phyloP scores from a whole-genome alignment of 768 basidiomycete genomes.

The Stropharia rugosoannulata region DNA sequence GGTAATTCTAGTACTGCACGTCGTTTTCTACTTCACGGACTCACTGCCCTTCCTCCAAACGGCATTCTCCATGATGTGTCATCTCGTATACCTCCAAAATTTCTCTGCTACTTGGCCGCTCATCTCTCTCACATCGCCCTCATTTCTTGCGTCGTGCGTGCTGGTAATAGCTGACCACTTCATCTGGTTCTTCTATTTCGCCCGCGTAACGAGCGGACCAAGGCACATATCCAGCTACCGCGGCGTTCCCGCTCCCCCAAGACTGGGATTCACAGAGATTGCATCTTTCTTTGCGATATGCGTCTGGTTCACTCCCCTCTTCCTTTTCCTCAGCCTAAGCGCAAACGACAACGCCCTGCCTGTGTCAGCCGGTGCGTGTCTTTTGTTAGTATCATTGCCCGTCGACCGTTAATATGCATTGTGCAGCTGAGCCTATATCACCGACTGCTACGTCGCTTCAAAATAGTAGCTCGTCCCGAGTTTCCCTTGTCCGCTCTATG shows the following conservation, averaged over 20 bases:
- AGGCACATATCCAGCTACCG: conserved; percentile 53
- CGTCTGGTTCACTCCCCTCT: conserved; percentile 89
- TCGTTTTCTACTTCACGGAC: conserved; percentile 77
- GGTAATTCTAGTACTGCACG: conserved; percentile 78
- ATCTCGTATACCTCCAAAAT: conserved; percentile 89
- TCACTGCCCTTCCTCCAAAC: conserved; percentile 75
- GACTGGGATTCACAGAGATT: conserved; percentile 66
- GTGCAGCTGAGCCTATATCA: conserved; percentile 39
- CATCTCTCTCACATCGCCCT: conserved; percentile 83
- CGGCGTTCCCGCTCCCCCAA: conserved; percentile 25
- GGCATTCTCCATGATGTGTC: conserved; percentile 79
- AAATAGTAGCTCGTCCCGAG: conserved; percentile 31
- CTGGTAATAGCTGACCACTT: conserved; percentile 92
- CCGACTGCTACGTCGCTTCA: conserved; percentile 30
- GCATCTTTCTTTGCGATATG: conserved; percentile 83
- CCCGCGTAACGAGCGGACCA: conserved; percentile 64
- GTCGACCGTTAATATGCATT: neutral
- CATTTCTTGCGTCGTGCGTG: conserved; percentile 83
- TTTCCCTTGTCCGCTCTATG: conserved; percentile 70
- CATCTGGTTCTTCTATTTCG: conserved; percentile 95
- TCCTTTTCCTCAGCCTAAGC: conserved; percentile 92
- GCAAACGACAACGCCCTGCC: conserved; percentile 98
- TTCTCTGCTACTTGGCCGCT: conserved; percentile 89
- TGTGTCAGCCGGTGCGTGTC: conserved; percentile 48
- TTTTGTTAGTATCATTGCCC: neutral